Base-by-base conservation (phyloP, 177 flowering plant species). In the Tripterygium wilfordii region DNA sequence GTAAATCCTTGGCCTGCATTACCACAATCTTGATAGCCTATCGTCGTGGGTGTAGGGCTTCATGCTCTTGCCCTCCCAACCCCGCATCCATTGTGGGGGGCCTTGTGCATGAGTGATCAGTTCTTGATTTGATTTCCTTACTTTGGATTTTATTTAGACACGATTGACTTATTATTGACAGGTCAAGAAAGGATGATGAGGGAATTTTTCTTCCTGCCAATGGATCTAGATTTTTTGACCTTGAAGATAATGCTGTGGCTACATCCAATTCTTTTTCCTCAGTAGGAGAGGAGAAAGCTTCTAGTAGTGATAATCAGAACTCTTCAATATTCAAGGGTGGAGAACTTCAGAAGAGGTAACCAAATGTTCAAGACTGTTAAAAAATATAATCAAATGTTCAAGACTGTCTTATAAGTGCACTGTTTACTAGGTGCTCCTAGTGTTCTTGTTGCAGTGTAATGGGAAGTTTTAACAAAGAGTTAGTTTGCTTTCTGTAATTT, bases 231-330 rank as follows among this genome's bases (percentile, higher is more conserved):
- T 36, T 38, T 36, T 53, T 8, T 26, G 46, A 60, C 22, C 37
- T 35, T 23, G 75, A 68, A 42, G 82, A 71, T 40, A 62, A 70
- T 58, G 57, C 36, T 32, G 55, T 58, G 19, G 72, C 61, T 20
- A 68, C 84, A 48, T 73, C 85, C 49, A 86, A 82, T 29, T 85
- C 88, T 49, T 59, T 42, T 42, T 79, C 88, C 14, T 58, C 58
- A 67, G 64, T 35, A 62, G 76, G 65, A 19, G 81, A 72, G 45
- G 88, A 80, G 53, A 73, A 53, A 54, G 64, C 69, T 35, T 69
- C 62, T 36, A 72, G 71, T 36, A 69, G 76, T 60, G 81, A 88
- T 48, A 70, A 76, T 49, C 74, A 68, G 49, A 56, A 49, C 32
- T 33, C 64, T 16, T 49, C 60, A 5, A 36, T 49, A 10, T 36